Percentiles rank a stretch among this genome's conserved stretches.
phyloP scores from a whole-genome alignment of 352 stramenopile genomes.

The Phytophthora vignae region DNA sequence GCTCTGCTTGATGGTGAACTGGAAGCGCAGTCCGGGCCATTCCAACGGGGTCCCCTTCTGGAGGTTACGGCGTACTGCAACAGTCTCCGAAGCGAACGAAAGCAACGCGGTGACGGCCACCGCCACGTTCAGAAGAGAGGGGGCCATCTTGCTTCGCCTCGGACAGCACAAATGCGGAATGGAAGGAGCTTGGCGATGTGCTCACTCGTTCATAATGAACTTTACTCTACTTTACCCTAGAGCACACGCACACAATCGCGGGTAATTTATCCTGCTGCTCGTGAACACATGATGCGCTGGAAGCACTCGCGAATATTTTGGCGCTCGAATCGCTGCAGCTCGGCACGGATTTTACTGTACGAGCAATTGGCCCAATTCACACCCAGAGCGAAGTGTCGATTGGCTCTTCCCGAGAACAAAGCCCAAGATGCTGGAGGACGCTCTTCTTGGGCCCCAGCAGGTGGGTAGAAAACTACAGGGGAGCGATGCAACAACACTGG shows the following conservation, averaged over 20 bases:
- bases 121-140: conserved; percentile 3
- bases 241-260: background rate
- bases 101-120: conserved; percentile 11
- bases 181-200: background rate
- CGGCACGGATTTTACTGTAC: background rate
- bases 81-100: background rate
- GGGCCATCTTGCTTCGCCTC: conserved; percentile 7
- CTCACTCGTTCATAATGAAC: too few species aligned
- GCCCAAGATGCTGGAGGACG: conserved; percentile 8
- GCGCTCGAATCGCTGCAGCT: background rate
- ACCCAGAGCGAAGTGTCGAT: background rate
- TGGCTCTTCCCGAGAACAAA: conserved; percentile 1
- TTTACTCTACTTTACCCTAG: too few species aligned
- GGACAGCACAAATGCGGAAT: conserved; percentile 5
- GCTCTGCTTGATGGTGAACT: conserved; percentile 40
- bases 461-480: conserved; percentile 1
- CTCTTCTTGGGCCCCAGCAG: background rate
- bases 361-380: background rate
- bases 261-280: background rate
- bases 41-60: conserved; percentile 14
- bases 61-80: conserved; percentile 8
- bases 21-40: conserved; percentile 38
- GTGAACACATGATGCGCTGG: background rate
- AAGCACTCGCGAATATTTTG: conserved; percentile 1
- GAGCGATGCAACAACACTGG: background rate